These are phyloP conservation scores for Begonia loranthoides DNA, from an alignment of 306 rosid species.

Conservation along the genomic window DNA sequence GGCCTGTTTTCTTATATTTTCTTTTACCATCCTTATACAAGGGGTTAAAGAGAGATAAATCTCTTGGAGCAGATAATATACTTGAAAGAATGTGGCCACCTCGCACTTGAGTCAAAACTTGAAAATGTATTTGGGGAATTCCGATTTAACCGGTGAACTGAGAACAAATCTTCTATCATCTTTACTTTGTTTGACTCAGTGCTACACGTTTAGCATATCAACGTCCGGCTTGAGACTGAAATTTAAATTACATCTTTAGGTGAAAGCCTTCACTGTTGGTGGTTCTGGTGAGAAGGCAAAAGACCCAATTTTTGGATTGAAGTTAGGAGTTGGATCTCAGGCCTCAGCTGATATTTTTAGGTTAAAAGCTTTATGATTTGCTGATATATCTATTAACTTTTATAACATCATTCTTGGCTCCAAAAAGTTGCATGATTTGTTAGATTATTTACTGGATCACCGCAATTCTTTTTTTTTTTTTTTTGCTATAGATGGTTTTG, in stretches of 20 bases:
- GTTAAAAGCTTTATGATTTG: constrained; percentile 11
- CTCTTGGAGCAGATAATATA: too few species aligned
- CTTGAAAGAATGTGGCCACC: too few species aligned
- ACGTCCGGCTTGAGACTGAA: too few species aligned
- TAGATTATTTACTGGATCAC: constrained; percentile 25
- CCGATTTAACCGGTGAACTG: too few species aligned
- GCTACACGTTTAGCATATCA: too few species aligned
- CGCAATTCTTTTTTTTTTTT: constrained; percentile 22
- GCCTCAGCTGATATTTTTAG: constrained; percentile 50
- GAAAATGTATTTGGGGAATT: too few species aligned
- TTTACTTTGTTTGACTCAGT: too few species aligned
- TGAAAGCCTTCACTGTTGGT: constrained; percentile 44
- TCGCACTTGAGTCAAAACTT: too few species aligned
- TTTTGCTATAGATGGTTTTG: constrained; percentile 81
- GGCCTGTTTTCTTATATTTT: too few species aligned
- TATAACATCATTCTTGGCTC: not conserved
- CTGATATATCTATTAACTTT: not conserved
- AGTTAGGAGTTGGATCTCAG: constrained; percentile 68
- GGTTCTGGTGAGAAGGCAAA: constrained; percentile 70
- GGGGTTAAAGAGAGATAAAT: too few species aligned
- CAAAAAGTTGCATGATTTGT: not conserved
- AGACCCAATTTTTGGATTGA: constrained; percentile 80
- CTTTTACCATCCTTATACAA: too few species aligned
- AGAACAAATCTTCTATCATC: too few species aligned
- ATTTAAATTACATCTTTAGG: constrained; percentile 17